Percentiles rank a stretch among this genome's conserved stretches.
These are phyloP conservation scores for Pseudocercospora eumusae DNA, from an alignment of 2,329 filamentous ascomycete genomes.

Conservation along the genomic window DNA sequence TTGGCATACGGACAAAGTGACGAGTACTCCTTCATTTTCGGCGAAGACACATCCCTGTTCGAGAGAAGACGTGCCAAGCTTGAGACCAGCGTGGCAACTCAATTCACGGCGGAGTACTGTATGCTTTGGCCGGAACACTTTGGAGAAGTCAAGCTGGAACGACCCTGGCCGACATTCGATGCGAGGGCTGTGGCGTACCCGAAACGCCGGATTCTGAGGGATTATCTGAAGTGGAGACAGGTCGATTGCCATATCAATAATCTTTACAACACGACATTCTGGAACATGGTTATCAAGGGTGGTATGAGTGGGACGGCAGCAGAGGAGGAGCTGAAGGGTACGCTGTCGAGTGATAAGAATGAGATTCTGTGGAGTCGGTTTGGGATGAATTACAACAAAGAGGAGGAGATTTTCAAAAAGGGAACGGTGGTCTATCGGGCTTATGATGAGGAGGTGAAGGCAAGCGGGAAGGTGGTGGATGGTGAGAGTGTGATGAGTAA, in stretches of 20 bases:
- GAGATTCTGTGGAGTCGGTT: slow-evolving; percentile 90
- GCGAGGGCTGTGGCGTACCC: slow-evolving; percentile 90
- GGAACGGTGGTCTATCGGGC: slow-evolving; percentile 81
- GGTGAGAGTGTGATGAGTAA: slow-evolving; percentile 47
- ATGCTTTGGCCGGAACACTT: slow-evolving; percentile 70
- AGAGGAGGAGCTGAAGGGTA: slow-evolving; percentile 78
- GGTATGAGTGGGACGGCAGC: slow-evolving; percentile 75
- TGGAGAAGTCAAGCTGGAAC: slow-evolving; percentile 68
- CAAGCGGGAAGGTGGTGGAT: not conserved
- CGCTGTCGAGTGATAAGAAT: slow-evolving; percentile 84
- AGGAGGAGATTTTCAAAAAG: slow-evolving; percentile 88
- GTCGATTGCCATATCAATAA: slow-evolving; percentile 99
- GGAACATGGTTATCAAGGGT: slow-evolving; percentile 78
- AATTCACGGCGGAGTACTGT: slow-evolving; percentile 89
- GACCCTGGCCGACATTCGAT: slow-evolving; percentile 86
- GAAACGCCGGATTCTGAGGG: slow-evolving; percentile 74
- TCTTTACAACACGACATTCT: slow-evolving; percentile 96
- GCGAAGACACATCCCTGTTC: slow-evolving; percentile 74
- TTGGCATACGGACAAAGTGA: slow-evolving; percentile 94
- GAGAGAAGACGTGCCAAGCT: slow-evolving; percentile 87
- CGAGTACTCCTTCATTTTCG: slow-evolving; percentile 70
- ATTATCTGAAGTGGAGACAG: slow-evolving; percentile 97
- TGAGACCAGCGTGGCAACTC: slow-evolving; percentile 85
- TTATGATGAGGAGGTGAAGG: slow-evolving; percentile 16
- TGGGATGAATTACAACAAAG: slow-evolving; percentile 96